Base-by-base conservation (phyloP, 23 red algal genomes). In the Gracilaria gracilis region DNA sequence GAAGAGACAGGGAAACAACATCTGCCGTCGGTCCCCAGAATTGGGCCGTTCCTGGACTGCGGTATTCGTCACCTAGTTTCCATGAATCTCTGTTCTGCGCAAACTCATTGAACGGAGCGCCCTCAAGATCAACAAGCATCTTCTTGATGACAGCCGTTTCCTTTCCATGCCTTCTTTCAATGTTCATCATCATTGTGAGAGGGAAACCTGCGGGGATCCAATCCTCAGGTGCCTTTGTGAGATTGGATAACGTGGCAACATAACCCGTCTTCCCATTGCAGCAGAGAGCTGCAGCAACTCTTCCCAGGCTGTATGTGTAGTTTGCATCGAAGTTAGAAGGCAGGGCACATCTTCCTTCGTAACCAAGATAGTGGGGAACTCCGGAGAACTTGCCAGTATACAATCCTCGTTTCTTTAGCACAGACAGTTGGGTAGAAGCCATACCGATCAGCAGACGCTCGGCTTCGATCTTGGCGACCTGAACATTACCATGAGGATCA, bases 131-230 rank as follows among this genome's bases (percentile, higher is more conserved):
- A 24, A 98, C 94, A 32, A 95, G 73, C 77, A 88, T 91, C 89
- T 98, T 98, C 57, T 93, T 93, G 75, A 98, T 95, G 5, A 98
- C 97, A 33, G 97, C 93, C 4, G 88, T 77, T 51, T 96, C 90
- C 85, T 95, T 93, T 23, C 97, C 97, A 57, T 95, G 92, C 83
- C 97, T 84, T 25, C 97, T 77, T 84, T 98, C 97, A 55, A 96
- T 96, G 47, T 94, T 96, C 97, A 98, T 98, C 97, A 98, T 98
- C 82, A 95, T 89, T 7, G 97, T 98, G 11, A 98, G 86, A 35
- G 97, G 97, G 84, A 91, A 95, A 70, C 93, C 97, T 48, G 93
- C 97, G 8, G 88, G 87, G 35, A 81, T 57, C 97, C 97, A 98
- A 39, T 93, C 65, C 83, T 98, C 97, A 1, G 97, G 84, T 25